Base-by-base conservation (phyloP, 176 grass and related monocot genomes). In the Carex littledalei region DNA sequence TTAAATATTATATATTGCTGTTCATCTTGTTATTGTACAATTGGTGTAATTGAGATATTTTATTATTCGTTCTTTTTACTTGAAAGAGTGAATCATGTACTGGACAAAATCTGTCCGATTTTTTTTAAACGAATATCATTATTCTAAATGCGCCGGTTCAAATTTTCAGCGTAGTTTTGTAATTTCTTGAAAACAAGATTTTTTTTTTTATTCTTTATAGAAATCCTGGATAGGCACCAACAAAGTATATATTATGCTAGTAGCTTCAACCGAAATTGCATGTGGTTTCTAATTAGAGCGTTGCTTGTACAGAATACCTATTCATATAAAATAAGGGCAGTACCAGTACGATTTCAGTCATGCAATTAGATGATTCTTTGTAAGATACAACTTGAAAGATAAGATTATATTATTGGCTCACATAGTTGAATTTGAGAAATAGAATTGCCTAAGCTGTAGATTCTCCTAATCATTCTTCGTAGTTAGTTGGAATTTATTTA, bases 391-490 rank as follows among this genome's bases (percentile, higher is more conserved):
- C 29, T 67, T 67, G 65, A 37, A 34, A 67, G 29, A 37, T 67
- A 67, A 37, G 31, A 67, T 35, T 8, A 59, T 59, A 59, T 20
- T 59, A 17, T 59, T 59, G 17, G 5, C 1, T 34, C 5, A 0
- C 5, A 0, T 39, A 20, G 39, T 72, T 72, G 37, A 72, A 72
- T 72, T 45, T 72, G 35, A 72, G 6, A 72, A 72, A 45, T 67
- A 67, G 3, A 45, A 47, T 72, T 17, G 13, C 6, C 29, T 35
- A 67, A 35, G 64, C 35, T 72, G 68, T 72, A 72, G 37, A 72
- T 45, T 72, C 37, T 71, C 67, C 67, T 71, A 71, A 71, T 71
- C 67, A 71, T 71, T 71, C 31, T 39, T 70, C 7, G 14, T 70
- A 41, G 35, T 70, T 70, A 39, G 67, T 18, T 70, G 34, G 34